Percentiles rank a stretch among this genome's conserved stretches.
These are phyloP conservation scores for Trichosporon sp. DNA, from an alignment of 1,284 basidiomycete genomes.

Conservation along the genomic window DNA sequence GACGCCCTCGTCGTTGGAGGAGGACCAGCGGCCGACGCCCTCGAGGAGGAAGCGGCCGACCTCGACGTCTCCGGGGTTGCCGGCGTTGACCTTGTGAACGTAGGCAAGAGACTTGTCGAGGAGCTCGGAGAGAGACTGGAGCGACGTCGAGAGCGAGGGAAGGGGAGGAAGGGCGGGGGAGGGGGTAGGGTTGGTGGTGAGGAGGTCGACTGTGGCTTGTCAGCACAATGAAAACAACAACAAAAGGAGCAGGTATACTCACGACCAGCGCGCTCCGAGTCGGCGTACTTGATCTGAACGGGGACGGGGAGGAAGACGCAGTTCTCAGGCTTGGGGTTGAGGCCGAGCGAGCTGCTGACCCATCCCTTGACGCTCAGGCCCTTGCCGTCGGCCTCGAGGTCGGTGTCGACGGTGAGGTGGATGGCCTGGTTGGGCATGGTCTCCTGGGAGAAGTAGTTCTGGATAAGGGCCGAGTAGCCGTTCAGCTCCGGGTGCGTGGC, in stretches of 20 bases:
- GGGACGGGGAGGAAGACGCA: slow-evolving; percentile 87
- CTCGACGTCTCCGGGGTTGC: slow-evolving; percentile 79
- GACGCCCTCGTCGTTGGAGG: slow-evolving; percentile 60
- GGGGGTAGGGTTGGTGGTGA: slow-evolving; percentile 59
- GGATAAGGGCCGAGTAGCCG: slow-evolving; percentile 95
- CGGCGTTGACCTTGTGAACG: slow-evolving; percentile 78
- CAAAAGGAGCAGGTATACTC: slow-evolving; percentile 54
- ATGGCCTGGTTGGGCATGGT: slow-evolving; percentile 85
- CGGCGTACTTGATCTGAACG: slow-evolving; percentile 76
- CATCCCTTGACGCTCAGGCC: slow-evolving; percentile 84
- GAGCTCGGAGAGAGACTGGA: slow-evolving; percentile 57
- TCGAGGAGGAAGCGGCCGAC: slow-evolving; percentile 92
- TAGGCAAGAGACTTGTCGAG: slow-evolving; percentile 72
- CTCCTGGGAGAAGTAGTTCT: slow-evolving; percentile 96
- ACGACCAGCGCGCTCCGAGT: slow-evolving; percentile 81
- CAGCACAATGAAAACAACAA: slow-evolving; percentile 19
- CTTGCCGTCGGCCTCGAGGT: slow-evolving; percentile 65
- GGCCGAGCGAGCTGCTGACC: slow-evolving; percentile 67
- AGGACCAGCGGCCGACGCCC: slow-evolving; percentile 68
- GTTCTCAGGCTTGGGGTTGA: slow-evolving; percentile 86
- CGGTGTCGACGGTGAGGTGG: slow-evolving; percentile 88
- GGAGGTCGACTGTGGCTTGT: slow-evolving; percentile 67
- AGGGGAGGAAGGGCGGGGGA: slow-evolving; percentile 50
- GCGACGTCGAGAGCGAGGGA: slow-evolving; percentile 49
- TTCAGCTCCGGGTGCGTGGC: slow-evolving; percentile 87